phyloP scores from a whole-genome alignment of 2,329 filamentous ascomycete species.

The Geoglossum cookeanum region DNA sequence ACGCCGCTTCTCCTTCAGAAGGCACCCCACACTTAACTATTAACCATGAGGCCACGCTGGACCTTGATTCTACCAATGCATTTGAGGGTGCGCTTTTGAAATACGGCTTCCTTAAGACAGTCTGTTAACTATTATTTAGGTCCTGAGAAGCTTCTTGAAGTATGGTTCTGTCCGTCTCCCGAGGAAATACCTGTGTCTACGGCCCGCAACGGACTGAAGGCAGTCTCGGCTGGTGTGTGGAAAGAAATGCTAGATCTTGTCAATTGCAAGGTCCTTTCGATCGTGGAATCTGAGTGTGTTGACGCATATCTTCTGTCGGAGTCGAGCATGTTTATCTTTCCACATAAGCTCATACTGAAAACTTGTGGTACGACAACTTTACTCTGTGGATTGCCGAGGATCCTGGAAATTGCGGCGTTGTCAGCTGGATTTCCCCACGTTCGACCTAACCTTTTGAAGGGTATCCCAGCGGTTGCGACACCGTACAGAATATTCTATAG shows the following conservation, averaged over 20 bases:
- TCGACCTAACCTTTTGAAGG: conserved; percentile 43
- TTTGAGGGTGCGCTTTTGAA: conserved; percentile 55
- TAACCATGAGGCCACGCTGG: conserved; percentile 83
- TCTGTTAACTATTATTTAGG: conserved; percentile 27
- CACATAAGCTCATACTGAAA: conserved; percentile 98
- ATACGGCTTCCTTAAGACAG: neutral
- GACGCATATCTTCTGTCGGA: conserved; percentile 95
- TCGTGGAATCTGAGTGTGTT: conserved; percentile 80
- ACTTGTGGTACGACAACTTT: conserved; percentile 95
- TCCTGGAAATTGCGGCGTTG: conserved; percentile 77
- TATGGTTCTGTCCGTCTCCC: conserved; percentile 84
- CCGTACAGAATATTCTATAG: conserved; percentile 97
- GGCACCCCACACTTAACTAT: conserved; percentile 84
- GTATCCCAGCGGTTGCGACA: conserved; percentile 57
- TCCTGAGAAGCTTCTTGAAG: conserved; percentile 93
- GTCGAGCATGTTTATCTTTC: conserved; percentile 99
- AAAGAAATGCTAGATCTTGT: conserved; percentile 95
- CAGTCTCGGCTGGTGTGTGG: conserved; percentile 69
- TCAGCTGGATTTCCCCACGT: conserved; percentile 79
- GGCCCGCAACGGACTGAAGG: conserved; percentile 63
- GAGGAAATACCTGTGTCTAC: conserved; percentile 50
- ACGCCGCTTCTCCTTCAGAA: conserved; percentile 63
- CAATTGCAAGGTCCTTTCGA: conserved; percentile 94
- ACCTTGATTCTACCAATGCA: conserved; percentile 85
- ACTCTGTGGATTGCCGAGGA: conserved; percentile 69